Conservation (phyloP, 1,284 basidiomycete genomes). For the Trametes versicolor region DNA sequence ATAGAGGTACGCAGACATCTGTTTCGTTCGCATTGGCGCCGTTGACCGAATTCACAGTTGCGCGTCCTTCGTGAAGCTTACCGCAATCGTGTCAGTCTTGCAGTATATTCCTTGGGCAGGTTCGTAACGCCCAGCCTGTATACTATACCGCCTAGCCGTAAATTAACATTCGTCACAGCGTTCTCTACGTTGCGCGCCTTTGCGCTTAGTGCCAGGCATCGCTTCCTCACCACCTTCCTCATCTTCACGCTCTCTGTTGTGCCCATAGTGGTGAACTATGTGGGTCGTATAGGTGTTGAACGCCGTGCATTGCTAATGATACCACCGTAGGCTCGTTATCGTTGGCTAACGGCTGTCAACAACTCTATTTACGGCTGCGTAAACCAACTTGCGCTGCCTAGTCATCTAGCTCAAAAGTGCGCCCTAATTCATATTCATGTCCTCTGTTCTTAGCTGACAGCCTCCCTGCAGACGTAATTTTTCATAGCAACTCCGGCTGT, state of each 20-base stretch:
- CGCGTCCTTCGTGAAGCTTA: neutral
- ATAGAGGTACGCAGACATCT: neutral
- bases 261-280: slow-evolving; percentile 5
- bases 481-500: neutral
- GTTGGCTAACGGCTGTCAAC: neutral
- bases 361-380: neutral
- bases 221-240: neutral
- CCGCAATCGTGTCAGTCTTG: neutral
- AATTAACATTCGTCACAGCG: neutral
- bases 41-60: neutral
- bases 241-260: neutral
- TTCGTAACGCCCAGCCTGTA: neutral
- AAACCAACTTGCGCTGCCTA: neutral
- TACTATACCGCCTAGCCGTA: neutral
- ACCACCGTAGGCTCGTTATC: neutral
- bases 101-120: slow-evolving; percentile 9
- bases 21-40: no score
- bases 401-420: neutral
- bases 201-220: slow-evolving; percentile 2
- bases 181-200: slow-evolving; percentile 4
- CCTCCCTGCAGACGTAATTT: neutral
- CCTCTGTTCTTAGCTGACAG: neutral
- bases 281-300: neutral
- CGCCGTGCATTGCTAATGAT: neutral
- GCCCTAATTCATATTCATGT: neutral